Percentiles rank a stretch among this genome's conserved stretches.
phyloP scores from a whole-genome alignment of 441 rosid species.

The Adansonia madagascariensis region DNA sequence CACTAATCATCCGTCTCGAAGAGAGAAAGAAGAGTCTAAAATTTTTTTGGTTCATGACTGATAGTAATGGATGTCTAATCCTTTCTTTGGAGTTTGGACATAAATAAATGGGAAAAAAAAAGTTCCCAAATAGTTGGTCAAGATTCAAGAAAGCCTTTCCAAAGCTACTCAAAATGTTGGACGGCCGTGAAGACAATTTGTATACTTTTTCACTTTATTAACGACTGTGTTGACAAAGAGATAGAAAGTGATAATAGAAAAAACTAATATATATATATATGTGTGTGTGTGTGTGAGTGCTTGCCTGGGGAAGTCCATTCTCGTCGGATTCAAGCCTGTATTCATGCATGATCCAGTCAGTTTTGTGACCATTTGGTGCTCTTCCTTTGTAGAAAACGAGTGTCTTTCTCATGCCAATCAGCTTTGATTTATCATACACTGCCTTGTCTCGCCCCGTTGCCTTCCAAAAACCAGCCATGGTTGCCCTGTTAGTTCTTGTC shows the following conservation, averaged over 20 bases:
- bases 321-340: constrained; percentile 87
- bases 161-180: constrained; percentile 18
- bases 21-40: too few relatives aligned
- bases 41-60: neutral
- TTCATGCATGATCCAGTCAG: constrained; percentile 96
- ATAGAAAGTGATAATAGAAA: neutral
- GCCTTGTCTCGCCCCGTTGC: constrained; percentile 96
- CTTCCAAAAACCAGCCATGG: constrained; percentile 94
- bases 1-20: constrained; percentile 1
- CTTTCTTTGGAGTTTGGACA: neutral
- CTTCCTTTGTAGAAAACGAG: constrained; percentile 93
- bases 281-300: too few relatives aligned
- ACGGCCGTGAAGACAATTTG: constrained; percentile 23
- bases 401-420: constrained; percentile 94
- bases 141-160: constrained; percentile 11
- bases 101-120: neutral
- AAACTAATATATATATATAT: neutral
- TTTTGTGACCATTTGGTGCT: constrained; percentile 92
- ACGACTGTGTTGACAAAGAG: too few relatives aligned
- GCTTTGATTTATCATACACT: constrained; percentile 75
- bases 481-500: constrained; percentile 89
- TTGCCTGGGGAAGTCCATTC: constrained; percentile 81
- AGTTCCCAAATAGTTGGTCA: constrained; percentile 4
- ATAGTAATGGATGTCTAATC: neutral
- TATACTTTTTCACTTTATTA: too few relatives aligned